Evolutionary conservation across 305 asterid genomes (phyloP).

Genomic region (Fraxinus xanthoxyloides): DNA sequence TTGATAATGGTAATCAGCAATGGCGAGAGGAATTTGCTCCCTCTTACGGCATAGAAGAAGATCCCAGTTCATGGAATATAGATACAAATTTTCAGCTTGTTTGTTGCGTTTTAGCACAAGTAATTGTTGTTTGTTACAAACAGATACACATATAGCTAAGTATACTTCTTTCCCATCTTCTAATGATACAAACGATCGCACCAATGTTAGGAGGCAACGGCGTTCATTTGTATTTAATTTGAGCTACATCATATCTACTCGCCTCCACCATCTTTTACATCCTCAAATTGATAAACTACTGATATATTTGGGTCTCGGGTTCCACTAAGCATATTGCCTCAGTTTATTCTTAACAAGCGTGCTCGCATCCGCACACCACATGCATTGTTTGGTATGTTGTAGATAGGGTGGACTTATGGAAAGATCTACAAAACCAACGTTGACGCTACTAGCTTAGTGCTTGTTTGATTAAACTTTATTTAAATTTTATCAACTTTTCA

Average conservation of each 20-base stretch:
- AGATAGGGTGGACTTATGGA: constrained; percentile 48
- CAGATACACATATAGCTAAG: constrained; percentile 32
- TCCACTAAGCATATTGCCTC: neutral
- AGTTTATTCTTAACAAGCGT: neutral
- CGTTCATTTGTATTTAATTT: constrained; percentile 18
- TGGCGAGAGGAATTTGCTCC: constrained; percentile 76
- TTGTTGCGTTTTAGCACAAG: constrained; percentile 17
- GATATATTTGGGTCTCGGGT: neutral
- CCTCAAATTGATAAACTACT: neutral
- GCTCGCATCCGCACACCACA: neutral
- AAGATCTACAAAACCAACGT: constrained; percentile 33
- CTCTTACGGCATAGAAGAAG: constrained; percentile 58
- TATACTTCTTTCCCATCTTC: constrained; percentile 9
- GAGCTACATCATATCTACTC: neutral
- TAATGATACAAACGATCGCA: constrained; percentile 18
- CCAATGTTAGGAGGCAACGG: constrained; percentile 14
- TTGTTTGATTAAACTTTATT: too few relatives aligned
- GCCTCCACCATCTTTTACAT: neutral
- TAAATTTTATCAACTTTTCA: neutral
- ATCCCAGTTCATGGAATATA: constrained; percentile 85
- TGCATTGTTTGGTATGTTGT: constrained; percentile 24
- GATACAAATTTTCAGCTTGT: neutral
- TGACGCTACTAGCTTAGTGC: constrained; percentile 25
- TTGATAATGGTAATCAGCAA: constrained; percentile 36
- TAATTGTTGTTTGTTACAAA: constrained; percentile 64